These are phyloP conservation scores for Entomophthora muscae DNA, from an alignment of 371 early-diverging fungal genomes.

Conservation along the genomic window DNA sequence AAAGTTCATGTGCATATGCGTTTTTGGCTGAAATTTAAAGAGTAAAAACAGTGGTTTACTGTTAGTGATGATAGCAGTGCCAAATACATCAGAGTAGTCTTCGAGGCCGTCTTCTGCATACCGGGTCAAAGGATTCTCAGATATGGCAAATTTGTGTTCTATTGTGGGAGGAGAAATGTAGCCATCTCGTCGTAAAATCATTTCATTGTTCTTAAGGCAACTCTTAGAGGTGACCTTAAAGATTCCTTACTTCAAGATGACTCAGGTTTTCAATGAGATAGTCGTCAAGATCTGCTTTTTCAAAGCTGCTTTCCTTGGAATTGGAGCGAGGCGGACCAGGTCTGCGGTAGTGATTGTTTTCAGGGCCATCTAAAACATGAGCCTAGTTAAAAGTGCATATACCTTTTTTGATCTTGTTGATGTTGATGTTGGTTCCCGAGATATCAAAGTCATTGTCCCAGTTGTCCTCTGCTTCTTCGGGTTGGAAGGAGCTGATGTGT, in stretches of 20 bases:
- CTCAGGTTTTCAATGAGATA: too few species aligned
- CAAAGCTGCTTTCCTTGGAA: not conserved
- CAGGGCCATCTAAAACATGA: not conserved
- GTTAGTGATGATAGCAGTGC: conserved; percentile 7
- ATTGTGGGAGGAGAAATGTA: conserved; percentile 6
- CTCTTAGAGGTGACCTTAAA: too few species aligned
- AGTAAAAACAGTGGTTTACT: not conserved
- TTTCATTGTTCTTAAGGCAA: too few species aligned
- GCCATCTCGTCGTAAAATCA: too few species aligned
- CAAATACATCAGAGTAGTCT: conserved; percentile 18
- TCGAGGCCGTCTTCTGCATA: conserved; percentile 18
- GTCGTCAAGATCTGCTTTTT: not conserved
- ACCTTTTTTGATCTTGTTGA: conserved; percentile 15
- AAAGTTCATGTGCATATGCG: not conserved
- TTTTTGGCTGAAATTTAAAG: too few species aligned
- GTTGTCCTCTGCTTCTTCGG: conserved; percentile 17
- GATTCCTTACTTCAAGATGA: too few species aligned
- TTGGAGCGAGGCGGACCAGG: not conserved
- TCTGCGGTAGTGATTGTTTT: too few species aligned
- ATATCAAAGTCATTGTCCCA: conserved; percentile 27
- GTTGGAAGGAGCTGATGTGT: conserved; percentile 10
- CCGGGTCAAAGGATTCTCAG: conserved; percentile 13
- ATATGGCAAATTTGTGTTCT: not conserved
- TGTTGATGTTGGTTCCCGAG: conserved; percentile 13
- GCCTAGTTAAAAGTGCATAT: conserved; percentile 14